Evolutionary conservation across 2,329 filamentous ascomycete species (phyloP).

Genomic region (Beauveria caledonica): DNA sequence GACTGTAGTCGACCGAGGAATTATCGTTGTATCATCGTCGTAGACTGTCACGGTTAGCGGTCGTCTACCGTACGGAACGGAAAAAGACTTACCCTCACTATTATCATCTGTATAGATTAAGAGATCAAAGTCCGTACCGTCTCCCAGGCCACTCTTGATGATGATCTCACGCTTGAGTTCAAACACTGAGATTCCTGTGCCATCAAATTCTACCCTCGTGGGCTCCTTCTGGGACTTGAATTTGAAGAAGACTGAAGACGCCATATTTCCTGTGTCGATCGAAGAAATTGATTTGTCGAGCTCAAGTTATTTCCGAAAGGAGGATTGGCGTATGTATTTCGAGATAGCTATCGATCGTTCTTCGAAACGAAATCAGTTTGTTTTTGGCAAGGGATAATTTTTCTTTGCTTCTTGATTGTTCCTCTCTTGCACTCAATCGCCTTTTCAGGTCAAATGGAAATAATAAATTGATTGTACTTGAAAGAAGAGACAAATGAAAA

Average conservation of each 20-base stretch:
- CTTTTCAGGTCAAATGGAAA: conserved; percentile 31
- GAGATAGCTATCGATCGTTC: background rate
- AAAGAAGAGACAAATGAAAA: conserved; percentile 26
- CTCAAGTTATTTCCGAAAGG: background rate
- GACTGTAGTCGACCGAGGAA: conserved; percentile 88
- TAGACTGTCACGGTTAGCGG: conserved; percentile 58
- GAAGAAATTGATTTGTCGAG: background rate
- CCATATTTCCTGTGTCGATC: conserved; percentile 50
- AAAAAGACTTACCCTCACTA: conserved; percentile 65
- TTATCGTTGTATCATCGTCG: conserved; percentile 95
- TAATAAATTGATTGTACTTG: conserved; percentile 48
- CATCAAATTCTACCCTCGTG: conserved; percentile 90
- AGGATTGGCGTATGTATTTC: background rate
- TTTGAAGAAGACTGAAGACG: conserved; percentile 98
- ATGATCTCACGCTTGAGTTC: conserved; percentile 99
- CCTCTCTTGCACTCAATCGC: conserved; percentile 28
- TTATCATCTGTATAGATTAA: conserved; percentile 89
- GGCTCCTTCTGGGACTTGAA: conserved; percentile 99
- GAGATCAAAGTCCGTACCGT: conserved; percentile 93
- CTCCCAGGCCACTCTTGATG: conserved; percentile 82
- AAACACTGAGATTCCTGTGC: conserved; percentile 95
- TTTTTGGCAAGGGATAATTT: conserved; percentile 12
- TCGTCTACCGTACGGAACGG: background rate
- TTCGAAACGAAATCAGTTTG: conserved; percentile 1
- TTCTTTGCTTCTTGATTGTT: conserved; percentile 25